A percentile compares a stretch with the other conserved stretches of the same genome.
These are phyloP conservation scores for Pythium pyrilobum DNA, from an alignment of 352 stramenopile genomes.

Conservation along the genomic window DNA sequence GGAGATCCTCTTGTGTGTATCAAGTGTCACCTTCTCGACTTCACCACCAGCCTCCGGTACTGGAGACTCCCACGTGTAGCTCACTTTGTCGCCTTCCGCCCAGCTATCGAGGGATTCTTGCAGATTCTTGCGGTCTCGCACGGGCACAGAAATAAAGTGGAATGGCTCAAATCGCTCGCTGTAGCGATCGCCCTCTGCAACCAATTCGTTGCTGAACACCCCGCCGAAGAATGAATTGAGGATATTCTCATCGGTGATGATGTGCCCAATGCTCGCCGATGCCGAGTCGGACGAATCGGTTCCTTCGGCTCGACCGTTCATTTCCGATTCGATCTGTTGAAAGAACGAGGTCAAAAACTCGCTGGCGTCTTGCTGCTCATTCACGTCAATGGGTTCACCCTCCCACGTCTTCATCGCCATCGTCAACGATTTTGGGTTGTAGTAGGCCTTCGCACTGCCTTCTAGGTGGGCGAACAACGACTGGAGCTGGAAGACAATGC, in stretches of 20 bases:
- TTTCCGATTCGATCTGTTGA: conserved; percentile 88
- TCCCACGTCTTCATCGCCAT: conserved; percentile 86
- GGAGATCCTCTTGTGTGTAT: conserved; percentile 88
- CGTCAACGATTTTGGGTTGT: conserved; percentile 77
- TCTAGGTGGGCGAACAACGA: conserved; percentile 88
- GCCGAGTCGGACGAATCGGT: conserved; percentile 1
- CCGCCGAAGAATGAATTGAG: conserved; percentile 87
- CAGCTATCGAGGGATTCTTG: conserved; percentile 82
- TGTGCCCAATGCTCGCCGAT: background rate
- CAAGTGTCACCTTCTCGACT: conserved; percentile 72
- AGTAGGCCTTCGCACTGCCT: conserved; percentile 80
- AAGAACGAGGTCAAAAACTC: conserved; percentile 94
- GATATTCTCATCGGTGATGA: conserved; percentile 64
- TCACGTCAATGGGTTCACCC: conserved; percentile 84
- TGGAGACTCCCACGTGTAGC: conserved; percentile 84
- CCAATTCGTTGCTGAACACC: conserved; percentile 90
- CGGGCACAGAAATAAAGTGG: conserved; percentile 87
- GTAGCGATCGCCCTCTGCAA: conserved; percentile 82
- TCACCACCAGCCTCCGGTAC: conserved; percentile 19
- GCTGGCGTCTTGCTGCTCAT: conserved; percentile 90
- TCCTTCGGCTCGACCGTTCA: conserved; percentile 52
- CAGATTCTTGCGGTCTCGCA: conserved; percentile 84
- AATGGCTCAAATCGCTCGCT: conserved; percentile 89
- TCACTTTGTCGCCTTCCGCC: conserved; percentile 88
- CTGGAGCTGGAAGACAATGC: conserved; percentile 84